Base-by-base conservation (phyloP, 2,329 filamentous ascomycete genomes). In the Microdochium paspali region DNA sequence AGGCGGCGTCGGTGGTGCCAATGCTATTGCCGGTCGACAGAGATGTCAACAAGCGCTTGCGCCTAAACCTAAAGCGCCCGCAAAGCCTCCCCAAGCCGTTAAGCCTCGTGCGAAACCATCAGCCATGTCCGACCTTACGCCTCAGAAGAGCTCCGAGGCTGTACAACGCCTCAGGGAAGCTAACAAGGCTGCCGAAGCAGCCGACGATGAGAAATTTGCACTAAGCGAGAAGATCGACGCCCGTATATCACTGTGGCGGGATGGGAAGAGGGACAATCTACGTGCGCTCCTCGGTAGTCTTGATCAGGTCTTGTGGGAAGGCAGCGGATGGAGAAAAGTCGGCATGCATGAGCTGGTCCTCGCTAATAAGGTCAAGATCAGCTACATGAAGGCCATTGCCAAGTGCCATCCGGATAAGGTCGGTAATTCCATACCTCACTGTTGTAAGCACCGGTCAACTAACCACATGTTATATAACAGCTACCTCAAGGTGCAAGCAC, bases 321-420 rank as follows among this genome's bases (percentile, higher is more conserved):
- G 84, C 39, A 88, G 89, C 52, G 90, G 89, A 3, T 98, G 93
- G 93, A 96, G 95, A 72, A 95, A 94, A 72, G 84, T 97, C 48
- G 90, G 89, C 26, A 81, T 98, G 80, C 85, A 90, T 54, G 93
- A 98, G 69, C 67, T 98, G 56, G 85, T 98, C 46, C 79, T 95
- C 76, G 83, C 90, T 28, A 90, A 87, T 56, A 95, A 91, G 74
- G 93, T 97, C 64, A 98, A 98, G 79, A 85, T 98, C 54, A 76
- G 87, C 50, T 98, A 98, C 64, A 97, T 98, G 93, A 96, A 95
- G 78, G 93, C 91, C 5, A 97, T 98, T 76, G 88, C 85, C 10
- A 97, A 96, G 75, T 93, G 93, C 56, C 93, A 98, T 75, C 93
- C 93, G 51, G 93, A 98, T 66, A 98, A 98, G 85, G 93, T 96